Evolutionary conservation across 208 protist genomes (phyloP).

Genomic region (Crithidia acanthocephali): DNA sequence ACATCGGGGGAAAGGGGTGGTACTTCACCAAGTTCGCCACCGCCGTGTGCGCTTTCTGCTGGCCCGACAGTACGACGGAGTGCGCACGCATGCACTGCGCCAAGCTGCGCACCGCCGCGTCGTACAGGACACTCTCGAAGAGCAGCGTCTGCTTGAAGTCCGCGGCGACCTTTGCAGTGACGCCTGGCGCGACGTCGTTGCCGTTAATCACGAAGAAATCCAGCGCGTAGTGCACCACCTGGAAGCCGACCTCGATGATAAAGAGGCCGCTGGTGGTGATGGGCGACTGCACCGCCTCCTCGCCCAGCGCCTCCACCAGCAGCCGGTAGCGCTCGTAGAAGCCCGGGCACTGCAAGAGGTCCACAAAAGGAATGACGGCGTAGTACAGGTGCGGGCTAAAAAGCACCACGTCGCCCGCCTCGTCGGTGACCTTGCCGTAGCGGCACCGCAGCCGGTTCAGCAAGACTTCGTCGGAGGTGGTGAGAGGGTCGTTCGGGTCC

Average conservation of each 20-base stretch:
- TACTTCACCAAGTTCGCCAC: constrained; percentile 73
- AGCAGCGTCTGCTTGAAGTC: constrained; percentile 75
- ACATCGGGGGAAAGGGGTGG: constrained; percentile 70
- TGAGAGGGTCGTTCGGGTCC: constrained; percentile 56
- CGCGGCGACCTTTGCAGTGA: constrained; percentile 60
- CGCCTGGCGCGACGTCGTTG: constrained; percentile 44
- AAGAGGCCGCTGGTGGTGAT: constrained; percentile 68
- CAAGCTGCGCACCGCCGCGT: constrained; percentile 68
- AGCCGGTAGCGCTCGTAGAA: constrained; percentile 24
- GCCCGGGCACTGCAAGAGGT: constrained; percentile 42
- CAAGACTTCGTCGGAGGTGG: constrained; percentile 64
- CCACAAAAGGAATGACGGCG: constrained; percentile 65
- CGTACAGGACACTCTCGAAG: constrained; percentile 86
- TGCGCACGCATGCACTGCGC: constrained; percentile 33
- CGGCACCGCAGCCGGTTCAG: constrained; percentile 83
- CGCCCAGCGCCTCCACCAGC: constrained; percentile 22
- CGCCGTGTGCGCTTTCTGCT: constrained; percentile 46
- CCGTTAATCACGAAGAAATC: constrained; percentile 88
- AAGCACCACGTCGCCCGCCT: constrained; percentile 42
- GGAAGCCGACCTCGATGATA: constrained; percentile 86
- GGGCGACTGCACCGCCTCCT: constrained; percentile 30
- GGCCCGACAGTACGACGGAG: constrained; percentile 43
- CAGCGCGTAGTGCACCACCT: constrained; percentile 88
- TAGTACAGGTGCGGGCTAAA: constrained; percentile 77
- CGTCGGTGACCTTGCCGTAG: constrained; percentile 76